phyloP scores from a whole-genome alignment of 768 basidiomycete species.

The Lactifluus rugatus region DNA sequence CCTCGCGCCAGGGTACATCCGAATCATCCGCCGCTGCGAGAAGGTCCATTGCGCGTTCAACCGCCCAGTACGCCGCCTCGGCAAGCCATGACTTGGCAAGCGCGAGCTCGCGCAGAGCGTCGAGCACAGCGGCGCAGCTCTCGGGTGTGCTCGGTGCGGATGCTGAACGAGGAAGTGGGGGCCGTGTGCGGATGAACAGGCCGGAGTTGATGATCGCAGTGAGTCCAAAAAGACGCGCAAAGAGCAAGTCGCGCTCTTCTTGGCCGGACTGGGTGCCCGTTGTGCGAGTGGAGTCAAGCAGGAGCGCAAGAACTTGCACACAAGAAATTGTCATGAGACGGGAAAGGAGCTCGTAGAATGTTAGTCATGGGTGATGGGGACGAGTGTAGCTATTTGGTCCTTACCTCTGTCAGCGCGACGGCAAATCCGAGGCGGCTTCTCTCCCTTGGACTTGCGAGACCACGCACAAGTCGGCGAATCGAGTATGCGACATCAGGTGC shows the following conservation, averaged over 20 bases:
- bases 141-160: constrained; percentile 46
- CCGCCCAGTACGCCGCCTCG: constrained; percentile 85
- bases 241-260: constrained; percentile 87
- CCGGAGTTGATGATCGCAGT: constrained; percentile 80
- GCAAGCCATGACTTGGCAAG: constrained; percentile 84
- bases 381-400: constrained; percentile 20
- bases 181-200: constrained; percentile 54
- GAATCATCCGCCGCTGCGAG: constrained; percentile 35
- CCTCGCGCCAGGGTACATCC: constrained; percentile 59
- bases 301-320: constrained; percentile 63
- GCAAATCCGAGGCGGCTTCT: constrained; percentile 92
- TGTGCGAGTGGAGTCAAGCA: constrained; percentile 60
- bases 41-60: constrained; percentile 53
- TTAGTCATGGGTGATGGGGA: constrained; percentile 7
- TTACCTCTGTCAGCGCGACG: constrained; percentile 89
- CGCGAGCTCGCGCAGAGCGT: constrained; percentile 56
- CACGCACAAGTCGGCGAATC: constrained; percentile 75
- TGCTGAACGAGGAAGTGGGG: constrained; percentile 46
- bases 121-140: constrained; percentile 49
- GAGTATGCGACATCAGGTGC: constrained; percentile 92
- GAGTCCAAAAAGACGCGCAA: constrained; percentile 87
- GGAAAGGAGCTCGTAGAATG: constrained; percentile 53
- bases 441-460: constrained; percentile 85
- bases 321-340: constrained; percentile 70
- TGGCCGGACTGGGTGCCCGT: constrained; percentile 76